These are phyloP conservation scores for Mychonastes homosphaera DNA, from an alignment of 139 green algal genomes.

Conservation along the genomic window DNA sequence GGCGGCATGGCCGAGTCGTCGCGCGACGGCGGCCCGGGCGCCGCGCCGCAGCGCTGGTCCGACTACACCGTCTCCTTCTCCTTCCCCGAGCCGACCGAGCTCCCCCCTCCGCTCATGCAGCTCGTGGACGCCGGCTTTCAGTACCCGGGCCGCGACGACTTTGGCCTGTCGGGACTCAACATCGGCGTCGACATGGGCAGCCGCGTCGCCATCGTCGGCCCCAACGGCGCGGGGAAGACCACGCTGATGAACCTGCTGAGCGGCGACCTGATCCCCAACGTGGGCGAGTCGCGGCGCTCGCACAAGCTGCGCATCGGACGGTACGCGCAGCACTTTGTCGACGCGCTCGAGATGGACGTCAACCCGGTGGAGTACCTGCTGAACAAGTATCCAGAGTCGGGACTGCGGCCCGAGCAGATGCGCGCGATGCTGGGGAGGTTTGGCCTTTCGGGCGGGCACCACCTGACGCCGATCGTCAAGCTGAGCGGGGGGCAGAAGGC, in stretches of 20 bases:
- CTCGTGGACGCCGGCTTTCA: slow-evolving; percentile 89
- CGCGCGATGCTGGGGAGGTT: slow-evolving; percentile 86
- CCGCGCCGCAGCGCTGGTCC: slow-evolving; percentile 47
- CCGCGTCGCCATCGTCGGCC: slow-evolving; percentile 87
- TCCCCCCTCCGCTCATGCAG: slow-evolving; percentile 81
- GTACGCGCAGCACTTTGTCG: slow-evolving; percentile 97
- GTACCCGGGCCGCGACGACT: slow-evolving; percentile 86
- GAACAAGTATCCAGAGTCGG: slow-evolving; percentile 40
- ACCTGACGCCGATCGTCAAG: slow-evolving; percentile 92
- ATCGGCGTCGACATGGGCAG: slow-evolving; percentile 98
- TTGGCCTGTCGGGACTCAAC: slow-evolving; percentile 86
- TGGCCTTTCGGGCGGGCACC: slow-evolving; percentile 88
- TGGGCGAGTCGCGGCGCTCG: slow-evolving; percentile 71
- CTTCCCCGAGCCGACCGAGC: slow-evolving; percentile 92
- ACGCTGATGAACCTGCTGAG: slow-evolving; percentile 97
- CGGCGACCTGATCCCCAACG: slow-evolving; percentile 79
- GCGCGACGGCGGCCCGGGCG: not conserved
- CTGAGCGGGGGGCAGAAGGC: slow-evolving; percentile 92
- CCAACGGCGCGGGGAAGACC: slow-evolving; percentile 89
- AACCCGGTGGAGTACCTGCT: slow-evolving; percentile 92
- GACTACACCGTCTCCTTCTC: slow-evolving; percentile 89
- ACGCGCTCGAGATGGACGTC: slow-evolving; percentile 86
- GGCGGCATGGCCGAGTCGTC: not conserved
- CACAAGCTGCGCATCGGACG: slow-evolving; percentile 93
- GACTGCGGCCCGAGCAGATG: slow-evolving; percentile 82